Base-by-base conservation (phyloP, 768 basidiomycete genomes). In the Lentinula sp. region DNA sequence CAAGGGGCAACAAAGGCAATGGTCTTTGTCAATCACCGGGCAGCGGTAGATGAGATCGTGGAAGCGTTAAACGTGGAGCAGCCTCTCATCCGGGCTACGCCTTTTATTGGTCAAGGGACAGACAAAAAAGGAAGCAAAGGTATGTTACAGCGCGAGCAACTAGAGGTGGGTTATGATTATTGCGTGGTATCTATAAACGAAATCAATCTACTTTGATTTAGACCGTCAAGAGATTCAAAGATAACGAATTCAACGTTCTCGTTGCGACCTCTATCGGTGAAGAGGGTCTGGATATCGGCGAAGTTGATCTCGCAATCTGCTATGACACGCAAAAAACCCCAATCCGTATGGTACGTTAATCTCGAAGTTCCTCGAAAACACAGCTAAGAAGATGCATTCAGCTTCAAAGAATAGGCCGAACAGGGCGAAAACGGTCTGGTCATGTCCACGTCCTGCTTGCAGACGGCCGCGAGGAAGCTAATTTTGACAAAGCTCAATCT, bases 211-310 rank as follows among this genome's bases (percentile, higher is more conserved):
- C 56, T 56, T 64, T 16, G 37, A 10, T 61, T 2, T 64, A 98
- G 95, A 81, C 92, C 35, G 92, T 99, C 68, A 77, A 86, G 61
- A 84, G 84, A 64, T 98, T 99, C 78, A 95, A 95, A 70, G 76
- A 74, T 4, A 94, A 93, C 10, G 86, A 86, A 61, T 93, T 84
- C 71, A 99, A 99, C 66, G 87, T 97, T 40, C 77, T 99, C 10
- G 96, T 99, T 7, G 90, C 95, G 1, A 98, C 97, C 4, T 96
- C 91, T 3, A 93, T 99, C 59, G 97, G 97, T 21, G 97, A 99
- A 74, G 97, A 99, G 73, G 97, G 97, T 61, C 79, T 99, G 16
- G 97, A 99, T 71, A 99, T 99, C 59, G 97, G 97, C 35, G 95
- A 97, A 70, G 88, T 99, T 15, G 97, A 99, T 70, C 79, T 95